Evolutionary conservation across 202 grass and related monocot genomes (phyloP).

Genomic region (Dendrocalamus latiflorus): DNA sequence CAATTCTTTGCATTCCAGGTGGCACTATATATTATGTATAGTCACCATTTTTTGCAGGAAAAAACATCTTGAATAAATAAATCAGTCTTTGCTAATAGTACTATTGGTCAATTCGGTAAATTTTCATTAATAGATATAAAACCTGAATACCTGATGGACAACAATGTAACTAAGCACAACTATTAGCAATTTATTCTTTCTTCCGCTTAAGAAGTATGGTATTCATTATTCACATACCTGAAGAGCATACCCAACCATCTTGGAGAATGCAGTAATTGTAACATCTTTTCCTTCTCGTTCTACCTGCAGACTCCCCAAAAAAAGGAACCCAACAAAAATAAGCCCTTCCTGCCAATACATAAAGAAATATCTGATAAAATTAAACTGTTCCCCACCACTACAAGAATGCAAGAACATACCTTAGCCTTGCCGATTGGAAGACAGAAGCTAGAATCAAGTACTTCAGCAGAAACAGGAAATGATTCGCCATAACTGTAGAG

Average conservation of each 20-base stretch:
- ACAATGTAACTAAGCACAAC: not conserved
- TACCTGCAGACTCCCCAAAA: slow-evolving; percentile 49
- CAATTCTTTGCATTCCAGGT: not conserved
- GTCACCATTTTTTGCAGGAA: not conserved
- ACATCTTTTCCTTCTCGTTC: slow-evolving; percentile 85
- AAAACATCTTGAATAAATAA: not conserved
- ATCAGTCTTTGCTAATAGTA: not conserved
- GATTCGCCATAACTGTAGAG: slow-evolving; percentile 80
- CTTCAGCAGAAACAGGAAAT: slow-evolving; percentile 84
- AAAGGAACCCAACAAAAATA: not conserved
- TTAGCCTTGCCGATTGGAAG: slow-evolving; percentile 99
- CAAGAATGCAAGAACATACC: slow-evolving; percentile 40
- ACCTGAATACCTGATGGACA: not conserved
- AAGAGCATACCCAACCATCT: slow-evolving; percentile 91
- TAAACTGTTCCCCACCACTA: not conserved
- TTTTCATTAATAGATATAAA: not conserved
- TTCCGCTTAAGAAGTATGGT: not conserved
- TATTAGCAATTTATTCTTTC: not conserved
- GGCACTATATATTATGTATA: not conserved
- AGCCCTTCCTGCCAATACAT: not conserved
- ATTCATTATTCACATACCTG: slow-evolving; percentile 62
- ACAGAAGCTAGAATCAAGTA: slow-evolving; percentile 89
- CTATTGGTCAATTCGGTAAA: not conserved
- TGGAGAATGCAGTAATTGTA: slow-evolving; percentile 93
- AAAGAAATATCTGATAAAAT: not conserved